A percentile compares a stretch with the other conserved stretches of the same genome.
Evolutionary conservation across 768 basidiomycete genomes (phyloP).

Genomic region (Leccinum imitatum): DNA sequence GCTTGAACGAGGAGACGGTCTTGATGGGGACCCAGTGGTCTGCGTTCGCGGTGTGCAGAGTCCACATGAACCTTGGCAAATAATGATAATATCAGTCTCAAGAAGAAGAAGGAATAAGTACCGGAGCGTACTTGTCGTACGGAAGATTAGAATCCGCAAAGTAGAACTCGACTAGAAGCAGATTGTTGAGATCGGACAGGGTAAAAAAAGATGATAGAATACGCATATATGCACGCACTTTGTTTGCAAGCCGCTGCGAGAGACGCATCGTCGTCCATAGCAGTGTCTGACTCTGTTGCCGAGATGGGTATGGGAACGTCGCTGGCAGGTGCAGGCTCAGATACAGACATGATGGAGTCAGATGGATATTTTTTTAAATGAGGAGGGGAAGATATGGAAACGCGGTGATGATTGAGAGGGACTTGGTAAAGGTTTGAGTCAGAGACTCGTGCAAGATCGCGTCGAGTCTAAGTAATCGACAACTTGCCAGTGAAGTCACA

Average conservation of each 20-base stretch:
- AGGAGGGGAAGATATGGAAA: no score
- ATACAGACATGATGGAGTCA: constrained; percentile 24
- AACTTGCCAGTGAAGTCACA: no score
- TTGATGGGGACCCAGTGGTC: constrained; percentile 91
- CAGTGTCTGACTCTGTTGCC: constrained; percentile 11
- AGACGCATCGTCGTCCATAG: constrained; percentile 38
- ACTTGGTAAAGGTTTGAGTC: no score
- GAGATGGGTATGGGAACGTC: constrained; percentile 1
- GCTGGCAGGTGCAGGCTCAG: not conserved
- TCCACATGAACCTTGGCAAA: constrained; percentile 85
- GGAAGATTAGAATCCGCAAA: constrained; percentile 97
- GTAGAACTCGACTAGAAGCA: constrained; percentile 82
- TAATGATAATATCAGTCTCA: not conserved
- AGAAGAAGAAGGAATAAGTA: not conserved
- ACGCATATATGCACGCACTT: constrained; percentile 41
- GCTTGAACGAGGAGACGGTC: constrained; percentile 90
- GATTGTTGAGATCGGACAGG: not conserved
- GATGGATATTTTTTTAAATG: not conserved
- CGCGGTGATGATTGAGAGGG: no score
- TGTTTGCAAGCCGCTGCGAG: constrained; percentile 54
- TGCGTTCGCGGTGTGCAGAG: constrained; percentile 72
- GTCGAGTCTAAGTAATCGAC: no score
- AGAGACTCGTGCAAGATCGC: no score
- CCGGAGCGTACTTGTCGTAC: constrained; percentile 65
- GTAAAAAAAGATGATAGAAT: not conserved